Evolutionary conservation across 192 early-diverging fungal species (phyloP), one percentile per base, ranked within the genome.

Genomic region (Coemansia sp.): DNA sequence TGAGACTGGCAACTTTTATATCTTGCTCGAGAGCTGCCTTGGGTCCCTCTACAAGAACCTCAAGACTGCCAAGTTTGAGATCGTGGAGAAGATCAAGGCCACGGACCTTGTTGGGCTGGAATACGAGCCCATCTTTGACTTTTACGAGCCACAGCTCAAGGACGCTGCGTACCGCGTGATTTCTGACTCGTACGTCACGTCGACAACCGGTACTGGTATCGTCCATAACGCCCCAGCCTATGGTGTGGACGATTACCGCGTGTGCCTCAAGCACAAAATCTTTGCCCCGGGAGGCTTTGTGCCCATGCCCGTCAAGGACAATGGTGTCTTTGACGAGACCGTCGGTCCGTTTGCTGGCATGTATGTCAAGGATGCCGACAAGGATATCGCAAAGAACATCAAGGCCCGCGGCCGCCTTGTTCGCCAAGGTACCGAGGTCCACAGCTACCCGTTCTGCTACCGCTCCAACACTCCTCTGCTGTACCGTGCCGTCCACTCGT

Each of bases 211-310:
- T 88, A 99, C 97, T 8, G 97, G 97, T 62, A 93, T 99, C 75
- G 97, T 99, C 13, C 97, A 99, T 82, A 90, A 92, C 62, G 91
- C 97, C 25, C 97, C 97, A 12, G 96, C 89, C 21, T 99, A 95
- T 86, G 97, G 97, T 81, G 97, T 98, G 79, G 97, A 99, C 86
- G 97, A 99, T 89, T 93, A 92, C 85, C 94, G 97, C 62, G 91
- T 98, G 34, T 94, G 92, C 75, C 66, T 92, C n/a, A 86, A 77
- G 31, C 59, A 94, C 66, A 86, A 86, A 25, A 88, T 98, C 64
- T 88, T 98, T 61, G 85, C 87, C 11, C 84, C 85, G 6, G 96
- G 94, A 76, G 91, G 91, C 43, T 87, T 87, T 62, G 70, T 97
- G 34, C 95, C 95, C 11, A 95, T 88, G 75, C 97, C 97, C 18